These are phyloP conservation scores for Cornus florida DNA, from an alignment of 148 eudicot species.

Conservation along the genomic window DNA sequence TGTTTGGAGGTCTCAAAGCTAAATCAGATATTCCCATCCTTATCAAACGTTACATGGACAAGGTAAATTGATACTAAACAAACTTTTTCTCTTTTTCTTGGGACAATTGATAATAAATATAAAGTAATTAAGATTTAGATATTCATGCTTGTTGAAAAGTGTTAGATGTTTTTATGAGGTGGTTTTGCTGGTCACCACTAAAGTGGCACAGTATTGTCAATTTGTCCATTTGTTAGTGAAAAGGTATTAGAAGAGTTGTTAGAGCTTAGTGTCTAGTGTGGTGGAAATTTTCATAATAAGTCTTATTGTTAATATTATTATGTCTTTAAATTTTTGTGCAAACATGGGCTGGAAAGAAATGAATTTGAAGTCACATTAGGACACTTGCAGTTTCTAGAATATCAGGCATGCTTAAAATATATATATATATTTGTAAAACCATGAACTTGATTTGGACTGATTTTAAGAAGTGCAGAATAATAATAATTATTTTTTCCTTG, in stretches of 20 bases:
- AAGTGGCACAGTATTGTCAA: background rate
- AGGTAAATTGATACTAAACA: slow-evolving; percentile 36
- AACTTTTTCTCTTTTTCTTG: background rate
- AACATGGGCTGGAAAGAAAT: no score
- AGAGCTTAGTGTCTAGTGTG: no score
- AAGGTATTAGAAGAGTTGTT: background rate
- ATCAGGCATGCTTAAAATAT: no score
- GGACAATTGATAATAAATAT: background rate
- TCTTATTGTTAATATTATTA: no score
- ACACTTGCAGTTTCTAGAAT: no score
- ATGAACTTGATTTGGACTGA: no score
- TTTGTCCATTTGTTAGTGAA: background rate
- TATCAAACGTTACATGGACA: slow-evolving; percentile 66
- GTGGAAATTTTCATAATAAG: no score
- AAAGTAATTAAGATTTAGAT: background rate
- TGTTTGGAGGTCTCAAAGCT: slow-evolving; percentile 85
- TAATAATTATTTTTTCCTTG: no score
- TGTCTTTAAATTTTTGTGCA: no score
- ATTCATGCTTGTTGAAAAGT: background rate
- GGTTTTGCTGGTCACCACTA: background rate
- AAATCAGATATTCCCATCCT: slow-evolving; percentile 76
- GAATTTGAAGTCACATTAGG: no score
- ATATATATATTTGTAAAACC: no score
- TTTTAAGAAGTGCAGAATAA: no score
- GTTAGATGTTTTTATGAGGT: background rate